Evolutionary conservation across 2,329 filamentous ascomycete genomes (phyloP), one percentile per base, ranked within the genome.

Genomic region (Cercospora sp.): DNA sequence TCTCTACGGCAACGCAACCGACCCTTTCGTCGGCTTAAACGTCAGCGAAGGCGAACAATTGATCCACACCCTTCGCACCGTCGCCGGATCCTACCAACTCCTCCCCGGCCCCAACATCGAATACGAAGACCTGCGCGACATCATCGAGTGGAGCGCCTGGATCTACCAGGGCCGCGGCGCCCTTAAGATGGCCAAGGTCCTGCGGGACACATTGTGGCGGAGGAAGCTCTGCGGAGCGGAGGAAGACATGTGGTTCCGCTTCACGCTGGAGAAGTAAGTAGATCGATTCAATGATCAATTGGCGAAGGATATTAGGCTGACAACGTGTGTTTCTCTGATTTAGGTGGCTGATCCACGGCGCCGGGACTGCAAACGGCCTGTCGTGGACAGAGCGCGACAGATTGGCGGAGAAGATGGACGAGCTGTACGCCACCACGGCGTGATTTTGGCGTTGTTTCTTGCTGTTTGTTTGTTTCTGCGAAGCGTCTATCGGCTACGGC

Each of bases 91-190:
- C 16, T 55, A 28, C 48, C 23, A 55, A 13, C 48, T 55, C 48
- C 48, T 55, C 48, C 48, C 23, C 48, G 48, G 48, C 48, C 48
- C 48, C 48, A 55, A 55, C 23, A 55, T 55, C 48, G 48, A 55
- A 55, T 55, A 55, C 48, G 48, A 55, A 16, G 13, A 26, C 48
- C 23, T 55, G 48, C 18, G 20, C 13, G 20, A 26, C 48, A 55
- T 55, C 48, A 55, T 55, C 48, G 48, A 55, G 23, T 55, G 26
- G 23, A 55, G 48, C 48, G 48, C 48, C 23, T 55, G 48, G 48
- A 55, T 55, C 13, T 55, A 28, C 23, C 48, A 55, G 20, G 48
- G 48, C 23, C 48, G 48, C 12, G 48, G 48, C 7, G 23, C 26
- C 7, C 20, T 55, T 23, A 55, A 55, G 48, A 55, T 55, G 48